Evolutionary conservation across 148 eudicot genomes (phyloP), one percentile per base, ranked within the genome.

Genomic region (Rhododendron griersonianum): DNA sequence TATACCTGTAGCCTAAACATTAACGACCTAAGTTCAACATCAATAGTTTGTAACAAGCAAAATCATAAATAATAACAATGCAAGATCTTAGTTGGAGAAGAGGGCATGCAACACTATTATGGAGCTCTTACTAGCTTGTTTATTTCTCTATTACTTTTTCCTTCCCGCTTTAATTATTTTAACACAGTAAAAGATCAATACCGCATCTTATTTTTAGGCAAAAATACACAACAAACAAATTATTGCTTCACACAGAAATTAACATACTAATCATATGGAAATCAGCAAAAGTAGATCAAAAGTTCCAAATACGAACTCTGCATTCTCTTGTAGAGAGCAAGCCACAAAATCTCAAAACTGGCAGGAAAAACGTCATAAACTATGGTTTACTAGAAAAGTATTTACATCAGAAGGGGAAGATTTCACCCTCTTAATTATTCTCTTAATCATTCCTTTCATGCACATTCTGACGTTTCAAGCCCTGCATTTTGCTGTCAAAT

Each of bases 401-500:
- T 44, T 15, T 14, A 23, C 78, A 85, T 63, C 78, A 79, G 4
- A 80, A 67, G 41, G 5, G 53, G 41, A 23, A 86, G 25, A 76
- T 21, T 45, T 69, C 25, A 77, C 13, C 35, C 45, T 41, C 44
- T 41, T 41, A 41, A 5, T 41, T 41, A 41, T 6, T 41, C 44
- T 41, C 28, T 44, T 37, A 10, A 37, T 39, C 85, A 82, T 47
- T 82, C 88, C 37, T 39, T 41, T 45, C 78, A 35, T 25, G 85
- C 83, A 87, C 75, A 67, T 63, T 35, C 85, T 35, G 86, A 48
- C 23, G 48, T 75, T 84, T 73, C 90, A 67, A 71, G 30, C 89
- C 90, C 87, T 90, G 16, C 69, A 39, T 25, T 63, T 86, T 11
- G 84, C 80, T 81, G 63, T 59, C 19, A 79, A 84, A 39, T 89